These are phyloP conservation scores for Polytrichum formosum DNA, from an alignment of 225 moss, liverwort and hornwort genomes.

Conservation along the genomic window DNA sequence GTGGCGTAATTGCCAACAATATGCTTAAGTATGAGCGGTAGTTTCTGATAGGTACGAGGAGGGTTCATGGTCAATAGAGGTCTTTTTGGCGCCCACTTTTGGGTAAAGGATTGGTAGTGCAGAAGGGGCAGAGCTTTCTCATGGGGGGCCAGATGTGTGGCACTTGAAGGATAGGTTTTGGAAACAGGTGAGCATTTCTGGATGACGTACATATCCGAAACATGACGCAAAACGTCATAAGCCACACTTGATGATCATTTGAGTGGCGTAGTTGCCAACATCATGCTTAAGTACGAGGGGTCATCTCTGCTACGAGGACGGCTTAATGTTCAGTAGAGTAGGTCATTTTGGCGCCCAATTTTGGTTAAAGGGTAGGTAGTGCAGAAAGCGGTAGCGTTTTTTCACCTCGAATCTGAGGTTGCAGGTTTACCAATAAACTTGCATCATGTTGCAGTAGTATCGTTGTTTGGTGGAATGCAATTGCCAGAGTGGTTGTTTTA, in stretches of 20 bases:
- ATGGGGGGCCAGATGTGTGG: slow-evolving; percentile 29
- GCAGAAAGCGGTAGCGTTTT: too few species aligned
- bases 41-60: background rate
- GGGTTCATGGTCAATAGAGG: background rate
- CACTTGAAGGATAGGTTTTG: slow-evolving; percentile 36
- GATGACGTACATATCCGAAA: background rate
- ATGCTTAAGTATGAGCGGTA: background rate
- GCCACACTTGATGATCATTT: background rate
- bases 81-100: background rate
- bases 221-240: slow-evolving; percentile 1
- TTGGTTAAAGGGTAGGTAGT: background rate
- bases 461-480: too few species aligned
- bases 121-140: background rate
- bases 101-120: background rate
- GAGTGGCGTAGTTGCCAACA: background rate
- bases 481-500: too few species aligned
- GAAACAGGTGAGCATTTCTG: slow-evolving; percentile 28
- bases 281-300: background rate
- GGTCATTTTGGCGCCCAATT: background rate
- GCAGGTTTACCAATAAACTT: too few species aligned
- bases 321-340: background rate
- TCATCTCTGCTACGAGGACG: background rate
- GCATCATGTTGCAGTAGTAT: too few species aligned
- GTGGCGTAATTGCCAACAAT: background rate
- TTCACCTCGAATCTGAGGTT: background rate